These are phyloP conservation scores for Agroathelia rolfsii DNA, from an alignment of 1,284 basidiomycete genomes.

Conservation along the genomic window DNA sequence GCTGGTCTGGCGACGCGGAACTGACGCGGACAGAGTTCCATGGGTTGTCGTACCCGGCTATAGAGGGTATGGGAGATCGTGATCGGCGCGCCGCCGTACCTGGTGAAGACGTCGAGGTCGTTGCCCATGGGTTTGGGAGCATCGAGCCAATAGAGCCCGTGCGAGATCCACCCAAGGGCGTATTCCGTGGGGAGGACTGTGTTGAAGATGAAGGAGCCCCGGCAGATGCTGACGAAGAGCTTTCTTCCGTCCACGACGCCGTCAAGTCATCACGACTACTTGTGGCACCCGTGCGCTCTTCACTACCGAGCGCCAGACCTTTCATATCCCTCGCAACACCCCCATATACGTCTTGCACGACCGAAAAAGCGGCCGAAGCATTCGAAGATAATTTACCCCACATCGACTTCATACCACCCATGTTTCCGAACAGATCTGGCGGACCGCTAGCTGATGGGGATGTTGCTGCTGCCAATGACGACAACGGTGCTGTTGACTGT, in stretches of 20 bases:
- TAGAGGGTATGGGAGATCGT: slow-evolving; percentile 21
- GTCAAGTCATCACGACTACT: slow-evolving; percentile 36
- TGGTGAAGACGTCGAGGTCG: no score
- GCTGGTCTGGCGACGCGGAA: no score
- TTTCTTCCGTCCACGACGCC: slow-evolving; percentile 38
- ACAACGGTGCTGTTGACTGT: slow-evolving; percentile 9
- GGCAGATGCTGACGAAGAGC: no score
- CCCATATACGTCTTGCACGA: slow-evolving; percentile 65
- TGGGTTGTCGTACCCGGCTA: slow-evolving; percentile 37
- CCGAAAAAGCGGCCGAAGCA: slow-evolving; percentile 69
- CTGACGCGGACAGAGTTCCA: slow-evolving; percentile 30
- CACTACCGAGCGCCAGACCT: slow-evolving; percentile 20
- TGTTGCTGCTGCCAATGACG: slow-evolving; percentile 9
- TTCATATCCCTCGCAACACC: slow-evolving; percentile 63
- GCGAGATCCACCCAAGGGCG: no score
- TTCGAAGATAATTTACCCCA: slow-evolving; percentile 77
- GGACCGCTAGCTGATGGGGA: slow-evolving; percentile 17
- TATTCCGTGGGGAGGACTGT: no score
- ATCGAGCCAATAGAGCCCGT: no score
- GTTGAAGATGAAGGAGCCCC: no score
- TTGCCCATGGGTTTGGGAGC: slow-evolving; percentile 29
- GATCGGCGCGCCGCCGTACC: no score
- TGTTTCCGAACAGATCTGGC: slow-evolving; percentile 40
- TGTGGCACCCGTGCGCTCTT: slow-evolving; percentile 24
- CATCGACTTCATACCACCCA: slow-evolving; percentile 60